A percentile compares a stretch with the other conserved stretches of the same genome.
These are phyloP conservation scores for Xylariales sp. DNA, from an alignment of 2,329 filamentous ascomycete genomes.

Conservation along the genomic window DNA sequence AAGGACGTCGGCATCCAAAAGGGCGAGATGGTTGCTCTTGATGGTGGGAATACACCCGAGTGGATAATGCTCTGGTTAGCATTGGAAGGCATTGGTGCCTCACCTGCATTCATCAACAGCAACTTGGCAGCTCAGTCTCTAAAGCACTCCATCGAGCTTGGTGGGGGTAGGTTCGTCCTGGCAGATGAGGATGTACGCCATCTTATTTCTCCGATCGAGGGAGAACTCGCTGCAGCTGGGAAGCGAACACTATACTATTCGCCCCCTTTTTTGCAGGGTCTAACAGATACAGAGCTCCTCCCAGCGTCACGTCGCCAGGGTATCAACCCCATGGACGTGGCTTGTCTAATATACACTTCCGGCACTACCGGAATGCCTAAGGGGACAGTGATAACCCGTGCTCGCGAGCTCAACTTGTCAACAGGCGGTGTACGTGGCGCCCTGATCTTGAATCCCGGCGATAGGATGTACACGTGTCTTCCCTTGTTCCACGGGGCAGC, in stretches of 20 bases:
- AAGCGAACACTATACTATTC: constrained; percentile 51
- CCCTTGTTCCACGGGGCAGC: constrained; percentile 74
- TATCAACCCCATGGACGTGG: constrained; percentile 45
- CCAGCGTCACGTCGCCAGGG: constrained; percentile 48
- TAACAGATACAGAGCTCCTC: constrained; percentile 42
- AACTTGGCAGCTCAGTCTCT: constrained; percentile 59
- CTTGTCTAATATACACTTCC: constrained; percentile 65
- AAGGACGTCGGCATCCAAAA: constrained; percentile 50
- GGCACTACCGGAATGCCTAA: constrained; percentile 75
- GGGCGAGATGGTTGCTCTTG: constrained; percentile 58
- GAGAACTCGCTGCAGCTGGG: constrained; percentile 47
- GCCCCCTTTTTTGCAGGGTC: constrained; percentile 38
- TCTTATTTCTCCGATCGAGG: constrained; percentile 50
- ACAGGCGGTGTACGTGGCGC: constrained; percentile 11
- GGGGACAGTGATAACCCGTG: constrained; percentile 55
- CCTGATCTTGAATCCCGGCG: constrained; percentile 26
- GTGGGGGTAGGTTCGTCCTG: constrained; percentile 49
- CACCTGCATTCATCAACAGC: constrained; percentile 65
- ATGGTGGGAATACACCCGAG: constrained; percentile 62
- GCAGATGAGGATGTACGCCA: constrained; percentile 52
- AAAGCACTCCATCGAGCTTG: constrained; percentile 59
- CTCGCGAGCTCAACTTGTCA: constrained; percentile 22
- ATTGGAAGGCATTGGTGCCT: constrained; percentile 59
- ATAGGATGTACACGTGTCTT: constrained; percentile 72
- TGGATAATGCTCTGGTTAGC: constrained; percentile 63